Evolutionary conservation across 2,329 filamentous ascomycete genomes (phyloP).

Genomic region (Sporothrix inflata): DNA sequence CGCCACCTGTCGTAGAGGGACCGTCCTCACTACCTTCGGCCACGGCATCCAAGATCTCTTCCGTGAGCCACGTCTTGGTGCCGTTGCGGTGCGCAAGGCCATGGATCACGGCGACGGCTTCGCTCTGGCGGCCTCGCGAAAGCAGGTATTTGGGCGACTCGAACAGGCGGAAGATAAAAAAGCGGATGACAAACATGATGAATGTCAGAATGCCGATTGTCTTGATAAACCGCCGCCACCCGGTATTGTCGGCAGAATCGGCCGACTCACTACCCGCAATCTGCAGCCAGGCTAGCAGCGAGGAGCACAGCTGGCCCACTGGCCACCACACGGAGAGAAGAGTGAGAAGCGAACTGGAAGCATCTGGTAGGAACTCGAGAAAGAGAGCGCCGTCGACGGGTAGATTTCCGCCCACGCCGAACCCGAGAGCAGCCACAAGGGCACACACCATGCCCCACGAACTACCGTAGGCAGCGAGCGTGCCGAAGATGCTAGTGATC

Average conservation of each 20-base stretch:
- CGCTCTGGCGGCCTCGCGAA: constrained; percentile 72
- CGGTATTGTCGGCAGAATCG: constrained; percentile 60
- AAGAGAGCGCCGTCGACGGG: constrained; percentile 81
- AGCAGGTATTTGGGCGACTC: constrained; percentile 86
- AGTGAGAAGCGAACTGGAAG: constrained; percentile 73
- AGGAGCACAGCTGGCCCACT: constrained; percentile 74
- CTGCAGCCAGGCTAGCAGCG: constrained; percentile 74
- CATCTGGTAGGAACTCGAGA: constrained; percentile 78
- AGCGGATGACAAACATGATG: constrained; percentile 75
- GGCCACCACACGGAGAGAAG: constrained; percentile 88
- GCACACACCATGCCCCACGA: constrained; percentile 68
- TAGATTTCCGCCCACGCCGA: constrained; percentile 75
- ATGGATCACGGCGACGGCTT: constrained; percentile 79
- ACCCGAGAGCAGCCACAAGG: constrained; percentile 64
- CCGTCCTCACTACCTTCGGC: constrained; percentile 48
- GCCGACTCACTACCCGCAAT: constrained; percentile 51
- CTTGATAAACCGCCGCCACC: constrained; percentile 75
- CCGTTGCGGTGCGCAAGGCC: constrained; percentile 74
- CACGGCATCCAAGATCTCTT: constrained; percentile 65
- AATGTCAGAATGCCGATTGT: constrained; percentile 74
- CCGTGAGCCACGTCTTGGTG: constrained; percentile 74
- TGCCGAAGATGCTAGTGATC: constrained; percentile 74
- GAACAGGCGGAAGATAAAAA: constrained; percentile 78
- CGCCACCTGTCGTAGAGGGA: not conserved
- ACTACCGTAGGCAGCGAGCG: constrained; percentile 67